Evolutionary conservation across 2,329 filamentous ascomycete species (phyloP).

Genomic region (Calonectria pseudoturangicola): DNA sequence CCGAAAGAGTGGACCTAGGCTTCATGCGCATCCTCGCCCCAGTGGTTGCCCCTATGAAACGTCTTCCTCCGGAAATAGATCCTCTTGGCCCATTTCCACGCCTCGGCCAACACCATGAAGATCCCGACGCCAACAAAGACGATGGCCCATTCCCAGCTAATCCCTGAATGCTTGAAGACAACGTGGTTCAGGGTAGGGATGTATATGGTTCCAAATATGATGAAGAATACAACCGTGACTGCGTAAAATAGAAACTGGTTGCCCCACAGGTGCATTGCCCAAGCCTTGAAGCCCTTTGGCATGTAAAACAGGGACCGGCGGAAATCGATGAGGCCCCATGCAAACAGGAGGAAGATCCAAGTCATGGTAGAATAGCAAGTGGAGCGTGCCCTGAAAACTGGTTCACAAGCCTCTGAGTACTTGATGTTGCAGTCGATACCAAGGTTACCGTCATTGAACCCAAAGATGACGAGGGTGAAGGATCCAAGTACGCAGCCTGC

Average conservation of each 20-base stretch:
- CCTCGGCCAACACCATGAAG: conserved; percentile 78
- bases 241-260: conserved; percentile 72
- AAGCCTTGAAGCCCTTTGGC: conserved; percentile 70
- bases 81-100: conserved; percentile 81
- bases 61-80: conserved; percentile 66
- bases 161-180: conserved; percentile 80
- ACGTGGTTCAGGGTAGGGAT: conserved; percentile 80
- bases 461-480: conserved; percentile 74
- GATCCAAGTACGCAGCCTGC: conserved; percentile 73
- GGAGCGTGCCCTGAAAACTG: conserved; percentile 78
- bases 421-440: conserved; percentile 74
- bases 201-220: conserved; percentile 77
- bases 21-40: conserved; percentile 13
- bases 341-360: conserved; percentile 82
- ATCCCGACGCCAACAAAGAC: conserved; percentile 76
- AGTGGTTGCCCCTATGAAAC: conserved; percentile 24
- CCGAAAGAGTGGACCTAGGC: too few relatives aligned
- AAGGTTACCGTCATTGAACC: conserved; percentile 68
- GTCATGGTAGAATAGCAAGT: conserved; percentile 80
- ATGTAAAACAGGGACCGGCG: conserved; percentile 79
- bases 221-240: conserved; percentile 72
- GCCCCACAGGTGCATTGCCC: conserved; percentile 72
- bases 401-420: conserved; percentile 70
- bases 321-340: conserved; percentile 81
- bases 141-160: conserved; percentile 82